phyloP scores from a whole-genome alignment of 148 eudicot genomes.

The Fagopyrum esculentum region DNA sequence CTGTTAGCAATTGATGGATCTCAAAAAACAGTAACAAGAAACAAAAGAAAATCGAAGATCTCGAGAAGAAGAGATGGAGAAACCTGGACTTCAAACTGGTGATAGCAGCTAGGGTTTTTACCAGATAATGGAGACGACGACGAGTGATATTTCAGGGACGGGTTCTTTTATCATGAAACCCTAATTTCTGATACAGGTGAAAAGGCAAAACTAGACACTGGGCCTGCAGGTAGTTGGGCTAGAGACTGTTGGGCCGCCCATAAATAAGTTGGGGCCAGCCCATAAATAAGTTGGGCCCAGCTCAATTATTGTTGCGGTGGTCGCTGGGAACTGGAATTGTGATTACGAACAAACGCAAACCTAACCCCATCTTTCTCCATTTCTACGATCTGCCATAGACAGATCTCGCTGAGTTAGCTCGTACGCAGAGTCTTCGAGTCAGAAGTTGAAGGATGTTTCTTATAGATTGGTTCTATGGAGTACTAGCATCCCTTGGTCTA shows the following conservation, averaged over 20 bases:
- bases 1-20: background rate
- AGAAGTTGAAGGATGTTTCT: slow-evolving; percentile 32
- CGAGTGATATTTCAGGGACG: background rate
- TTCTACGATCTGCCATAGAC: slow-evolving; percentile 10
- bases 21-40: background rate
- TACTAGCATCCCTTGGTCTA: slow-evolving; percentile 57
- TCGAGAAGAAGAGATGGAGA: background rate
- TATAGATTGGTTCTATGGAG: slow-evolving; percentile 67
- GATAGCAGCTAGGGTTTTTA: slow-evolving; percentile 10
- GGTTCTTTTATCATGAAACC: slow-evolving; percentile 7
- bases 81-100: slow-evolving; percentile 3
- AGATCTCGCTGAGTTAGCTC: slow-evolving; percentile 11
- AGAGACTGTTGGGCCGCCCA: background rate
- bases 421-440: slow-evolving; percentile 1
- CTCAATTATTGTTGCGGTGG: background rate
- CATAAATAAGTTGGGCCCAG: background rate
- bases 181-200: background rate
- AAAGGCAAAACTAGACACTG: background rate
- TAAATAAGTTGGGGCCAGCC: background rate
- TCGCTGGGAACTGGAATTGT: slow-evolving; percentile 11
- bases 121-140: background rate
- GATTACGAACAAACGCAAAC: slow-evolving; percentile 4
- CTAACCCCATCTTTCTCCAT: background rate
- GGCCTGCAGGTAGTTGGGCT: background rate
- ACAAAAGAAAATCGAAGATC: background rate